These are phyloP conservation scores for Kluyveromyces sp. DNA, from an alignment of 1,139 yeast genomes.

Conservation along the genomic window DNA sequence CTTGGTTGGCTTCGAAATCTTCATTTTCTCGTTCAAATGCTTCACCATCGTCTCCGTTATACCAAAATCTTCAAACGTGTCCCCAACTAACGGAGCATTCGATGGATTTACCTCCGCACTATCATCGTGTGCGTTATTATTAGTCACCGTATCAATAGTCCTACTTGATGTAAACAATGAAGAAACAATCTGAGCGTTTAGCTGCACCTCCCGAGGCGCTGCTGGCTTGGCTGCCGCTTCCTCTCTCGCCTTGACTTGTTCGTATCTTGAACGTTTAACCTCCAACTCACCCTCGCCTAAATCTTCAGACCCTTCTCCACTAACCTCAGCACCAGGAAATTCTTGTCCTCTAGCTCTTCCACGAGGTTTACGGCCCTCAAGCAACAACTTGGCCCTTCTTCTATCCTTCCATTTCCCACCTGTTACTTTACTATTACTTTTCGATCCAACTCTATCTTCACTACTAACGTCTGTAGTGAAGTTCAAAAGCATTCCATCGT, in stretches of 20 bases:
- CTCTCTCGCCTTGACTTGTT: constrained; percentile 7
- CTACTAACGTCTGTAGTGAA: constrained; percentile 18
- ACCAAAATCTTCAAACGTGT: constrained; percentile 68
- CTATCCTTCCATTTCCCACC: constrained; percentile 83
- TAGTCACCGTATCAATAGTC: constrained; percentile 28
- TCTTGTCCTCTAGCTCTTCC: constrained; percentile 11
- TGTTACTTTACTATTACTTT: constrained; percentile 35
- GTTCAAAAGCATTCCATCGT: constrained; percentile 28
- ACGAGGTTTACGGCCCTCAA: constrained; percentile 25
- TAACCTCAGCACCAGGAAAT: no score
- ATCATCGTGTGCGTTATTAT: constrained; percentile 23
- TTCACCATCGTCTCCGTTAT: constrained; percentile 44
- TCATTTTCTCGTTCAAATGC: constrained; percentile 52
- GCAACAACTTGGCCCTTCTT: constrained; percentile 35
- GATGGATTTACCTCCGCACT: constrained; percentile 49
- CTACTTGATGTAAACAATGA: constrained; percentile 77
- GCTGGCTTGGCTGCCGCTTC: constrained; percentile 8
- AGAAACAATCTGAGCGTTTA: constrained; percentile 46
- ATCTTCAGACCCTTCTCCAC: constrained; percentile 11
- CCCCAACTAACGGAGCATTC: constrained; percentile 58
- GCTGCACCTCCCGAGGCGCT: constrained; percentile 9
- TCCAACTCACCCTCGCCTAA: neutral
- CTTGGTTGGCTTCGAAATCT: constrained; percentile 67
- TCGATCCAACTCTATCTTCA: constrained; percentile 10
- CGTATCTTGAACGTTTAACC: constrained; percentile 3